Percentiles rank a stretch among this genome's conserved stretches.
These are phyloP conservation scores for Silybum marianum DNA, from an alignment of 129 eudicot genomes.

Conservation along the genomic window DNA sequence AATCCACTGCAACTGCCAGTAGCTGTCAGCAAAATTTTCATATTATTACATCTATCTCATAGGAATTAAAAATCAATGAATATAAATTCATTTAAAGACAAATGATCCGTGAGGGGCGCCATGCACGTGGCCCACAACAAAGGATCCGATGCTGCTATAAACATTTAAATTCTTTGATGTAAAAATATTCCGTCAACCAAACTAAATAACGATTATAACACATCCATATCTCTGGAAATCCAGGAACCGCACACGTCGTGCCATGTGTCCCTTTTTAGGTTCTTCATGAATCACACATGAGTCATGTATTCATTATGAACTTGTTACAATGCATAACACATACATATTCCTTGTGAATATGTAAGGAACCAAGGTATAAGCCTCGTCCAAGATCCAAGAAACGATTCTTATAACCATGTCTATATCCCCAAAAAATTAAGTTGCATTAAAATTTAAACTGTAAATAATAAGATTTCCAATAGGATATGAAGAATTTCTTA, in stretches of 20 bases:
- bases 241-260: not conserved
- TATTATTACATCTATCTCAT: not conserved
- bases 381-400: too few species aligned
- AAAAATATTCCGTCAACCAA: too few species aligned
- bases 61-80: not conserved
- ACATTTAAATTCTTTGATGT: not conserved
- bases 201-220: too few species aligned
- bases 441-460: not conserved
- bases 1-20: constrained; percentile 12
- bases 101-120: constrained; percentile 33
- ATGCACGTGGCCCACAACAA: constrained; percentile 31
- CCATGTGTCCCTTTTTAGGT: not conserved
- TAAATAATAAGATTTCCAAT: not conserved
- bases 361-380: too few species aligned
- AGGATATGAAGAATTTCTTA: constrained; percentile 32
- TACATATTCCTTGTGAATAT: too few species aligned
- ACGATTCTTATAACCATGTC: too few species aligned
- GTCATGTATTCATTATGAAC: too few species aligned
- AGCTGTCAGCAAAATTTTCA: constrained; percentile 14
- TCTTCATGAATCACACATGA: not conserved
- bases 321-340: too few species aligned
- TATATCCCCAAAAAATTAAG: not conserved
- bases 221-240: not conserved
- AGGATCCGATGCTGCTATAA: constrained; percentile 24
- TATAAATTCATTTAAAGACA: constrained; percentile 14